Conservation (phyloP, 2,329 filamentous ascomycete genomes). For the Paecilomyces niveus region DNA sequence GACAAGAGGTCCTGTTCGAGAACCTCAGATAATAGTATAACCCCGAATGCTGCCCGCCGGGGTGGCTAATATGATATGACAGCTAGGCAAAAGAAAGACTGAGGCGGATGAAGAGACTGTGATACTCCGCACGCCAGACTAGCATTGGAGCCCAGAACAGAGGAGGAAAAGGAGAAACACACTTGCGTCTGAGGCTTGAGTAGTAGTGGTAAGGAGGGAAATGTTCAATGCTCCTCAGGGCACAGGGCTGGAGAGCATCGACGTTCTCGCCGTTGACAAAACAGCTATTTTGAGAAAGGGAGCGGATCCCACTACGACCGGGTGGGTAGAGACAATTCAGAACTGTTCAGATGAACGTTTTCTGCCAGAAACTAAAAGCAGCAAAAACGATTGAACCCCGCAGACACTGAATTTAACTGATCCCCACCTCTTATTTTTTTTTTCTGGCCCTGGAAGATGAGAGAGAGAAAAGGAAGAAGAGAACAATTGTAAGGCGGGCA, state of each 20-base stretch:
- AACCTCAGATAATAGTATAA: neutral
- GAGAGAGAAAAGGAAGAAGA: neutral
- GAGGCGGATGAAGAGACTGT: neutral
- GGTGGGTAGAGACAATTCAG: neutral
- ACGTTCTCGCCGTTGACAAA: neutral
- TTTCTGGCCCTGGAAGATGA: neutral
- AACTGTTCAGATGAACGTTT: neutral
- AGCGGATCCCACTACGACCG: neutral
- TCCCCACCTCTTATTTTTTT: neutral
- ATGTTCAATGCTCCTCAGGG: neutral
- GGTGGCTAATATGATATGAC: neutral
- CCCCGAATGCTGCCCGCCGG: neutral
- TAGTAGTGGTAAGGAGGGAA: neutral
- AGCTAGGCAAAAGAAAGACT: neutral
- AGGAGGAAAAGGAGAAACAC: neutral
- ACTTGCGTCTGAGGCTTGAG: neutral
- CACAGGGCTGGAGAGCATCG: neutral
- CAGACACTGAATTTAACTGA: neutral
- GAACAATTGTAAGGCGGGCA: neutral
- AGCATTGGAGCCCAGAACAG: neutral
- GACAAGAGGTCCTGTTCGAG: neutral
- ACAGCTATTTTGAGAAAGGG: neutral
- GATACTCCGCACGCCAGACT: neutral
- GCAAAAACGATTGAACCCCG: neutral
- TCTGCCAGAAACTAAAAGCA: neutral